phyloP scores from a whole-genome alignment of 345 rosid genomes.

The Rhizophora mangle region DNA sequence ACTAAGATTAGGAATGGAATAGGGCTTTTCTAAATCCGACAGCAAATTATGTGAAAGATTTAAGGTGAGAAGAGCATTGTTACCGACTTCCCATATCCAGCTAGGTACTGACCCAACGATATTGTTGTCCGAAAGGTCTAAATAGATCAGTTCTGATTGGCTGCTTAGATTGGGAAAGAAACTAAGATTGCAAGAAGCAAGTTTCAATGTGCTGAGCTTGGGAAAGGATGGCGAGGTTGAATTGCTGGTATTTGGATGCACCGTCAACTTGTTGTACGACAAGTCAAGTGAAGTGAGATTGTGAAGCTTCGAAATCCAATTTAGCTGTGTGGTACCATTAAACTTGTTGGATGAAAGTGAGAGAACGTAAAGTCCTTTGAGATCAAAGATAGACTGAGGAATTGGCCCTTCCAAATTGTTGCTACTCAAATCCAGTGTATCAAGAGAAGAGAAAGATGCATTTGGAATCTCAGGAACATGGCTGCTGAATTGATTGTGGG shows the following conservation, averaged over 20 bases:
- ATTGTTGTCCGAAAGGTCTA: neutral
- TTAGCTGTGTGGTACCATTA: slow-evolving; percentile 25
- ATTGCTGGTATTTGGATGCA: neutral
- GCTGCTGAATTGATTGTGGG: slow-evolving; percentile 30
- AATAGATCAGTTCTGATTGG: neutral
- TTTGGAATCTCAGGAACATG: neutral
- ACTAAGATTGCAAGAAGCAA: slow-evolving; percentile 42
- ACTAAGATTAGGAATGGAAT: neutral
- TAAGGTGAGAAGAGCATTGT: neutral
- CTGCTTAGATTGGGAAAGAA: slow-evolving; percentile 23
- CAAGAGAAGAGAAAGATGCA: neutral
- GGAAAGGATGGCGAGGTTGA: slow-evolving; percentile 1
- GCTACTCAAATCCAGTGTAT: slow-evolving; percentile 31
- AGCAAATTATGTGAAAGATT: neutral
- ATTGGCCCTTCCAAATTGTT: slow-evolving; percentile 33
- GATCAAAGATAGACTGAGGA: neutral
- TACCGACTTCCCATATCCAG: neutral
- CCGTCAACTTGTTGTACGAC: slow-evolving; percentile 29
- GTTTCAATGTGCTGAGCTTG: slow-evolving; percentile 15
- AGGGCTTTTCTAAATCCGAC: neutral
- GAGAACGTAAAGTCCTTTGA: slow-evolving; percentile 15
- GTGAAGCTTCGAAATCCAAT: slow-evolving; percentile 12
- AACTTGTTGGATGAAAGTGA: slow-evolving; percentile 32
- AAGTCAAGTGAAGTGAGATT: slow-evolving; percentile 27
- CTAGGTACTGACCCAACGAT: neutral